Evolutionary conservation across 2,329 filamentous ascomycete genomes (phyloP), one percentile per base, ranked within the genome.

Genomic region (Blastomyces percursus): DNA sequence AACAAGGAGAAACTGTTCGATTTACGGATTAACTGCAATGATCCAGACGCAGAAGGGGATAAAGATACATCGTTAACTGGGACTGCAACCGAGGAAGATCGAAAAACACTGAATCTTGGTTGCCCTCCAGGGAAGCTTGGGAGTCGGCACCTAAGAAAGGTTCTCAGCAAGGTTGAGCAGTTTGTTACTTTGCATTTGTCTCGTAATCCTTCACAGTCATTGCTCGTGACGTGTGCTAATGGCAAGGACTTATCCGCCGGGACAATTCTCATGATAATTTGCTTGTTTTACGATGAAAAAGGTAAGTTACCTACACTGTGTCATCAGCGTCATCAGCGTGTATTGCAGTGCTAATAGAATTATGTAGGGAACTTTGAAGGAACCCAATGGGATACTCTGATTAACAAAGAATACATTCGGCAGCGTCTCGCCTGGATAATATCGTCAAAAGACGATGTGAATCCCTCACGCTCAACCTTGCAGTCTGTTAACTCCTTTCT

Each of bases 401-500:
- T 93, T 57, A 86, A 85, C 72, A 97, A 99, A 75, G 79, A 81
- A 9, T 80, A 88, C 59, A 91, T 97, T 71, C 87, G 89, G 68
- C 84, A 86, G 68, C 83, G 87, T 60, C 79, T 97, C 40, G 87
- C 88, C n/a, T 88, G 86, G 79, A 89, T 97, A 68, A 90, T 93
- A 74, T 87, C 86, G 5, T 84, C 84, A 0, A 87, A 88, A 71
- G 88, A 91, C 0, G 86, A 88, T 67, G 88, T 87, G 2, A 96
- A 95, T 71, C 92, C 93, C 0, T 92, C 87, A 65, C 81, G 94
- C 44, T 82, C 89, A 27, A 96, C 92, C 0, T 77, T 97, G 46
- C 92, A 96, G 75, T 93, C 90, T 67, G 88, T 97, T 5, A 96
- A 97, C 74, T 89, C 89, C 62, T 96, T 90, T 70, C 76, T 97